These are phyloP conservation scores for Jatropha curcas DNA, from an alignment of 345 rosid species.

Conservation along the genomic window DNA sequence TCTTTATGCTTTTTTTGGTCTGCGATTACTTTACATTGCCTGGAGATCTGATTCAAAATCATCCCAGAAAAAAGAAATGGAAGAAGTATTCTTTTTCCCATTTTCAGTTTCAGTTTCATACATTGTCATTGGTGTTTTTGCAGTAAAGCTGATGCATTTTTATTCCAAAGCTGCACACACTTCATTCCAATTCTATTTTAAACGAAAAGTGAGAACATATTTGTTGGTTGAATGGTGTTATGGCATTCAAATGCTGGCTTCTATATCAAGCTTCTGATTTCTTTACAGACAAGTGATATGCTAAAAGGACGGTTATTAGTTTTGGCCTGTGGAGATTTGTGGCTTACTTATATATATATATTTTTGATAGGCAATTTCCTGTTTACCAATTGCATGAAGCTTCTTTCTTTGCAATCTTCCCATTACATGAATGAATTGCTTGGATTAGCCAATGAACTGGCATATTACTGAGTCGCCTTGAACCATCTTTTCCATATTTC, in stretches of 20 bases:
- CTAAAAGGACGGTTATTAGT: not conserved
- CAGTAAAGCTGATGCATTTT: not conserved
- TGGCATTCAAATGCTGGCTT: not conserved
- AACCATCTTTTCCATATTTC: not conserved
- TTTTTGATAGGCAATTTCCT: not conserved
- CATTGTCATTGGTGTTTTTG: not conserved
- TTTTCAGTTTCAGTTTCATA: not conserved
- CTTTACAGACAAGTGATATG: not conserved
- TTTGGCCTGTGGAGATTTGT: not conserved
- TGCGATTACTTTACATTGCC: slow-evolving; percentile 95
- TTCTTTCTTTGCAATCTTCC: not conserved
- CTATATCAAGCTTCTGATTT: not conserved
- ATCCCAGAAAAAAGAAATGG: slow-evolving; percentile 94
- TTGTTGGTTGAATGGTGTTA: not conserved
- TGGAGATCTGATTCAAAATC: slow-evolving; percentile 97
- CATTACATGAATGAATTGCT: not conserved
- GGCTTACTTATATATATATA: not conserved
- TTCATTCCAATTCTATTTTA: not conserved
- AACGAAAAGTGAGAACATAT: not conserved
- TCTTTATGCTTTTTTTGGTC: slow-evolving; percentile 87
- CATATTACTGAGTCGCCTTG: not conserved
- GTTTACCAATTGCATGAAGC: not conserved
- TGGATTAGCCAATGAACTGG: slow-evolving; percentile 1
- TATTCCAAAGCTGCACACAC: not conserved
- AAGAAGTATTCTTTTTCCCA: slow-evolving; percentile 61